These are phyloP conservation scores for Trichoderma lentiforme DNA, from an alignment of 2,329 filamentous ascomycete genomes.

Conservation along the genomic window DNA sequence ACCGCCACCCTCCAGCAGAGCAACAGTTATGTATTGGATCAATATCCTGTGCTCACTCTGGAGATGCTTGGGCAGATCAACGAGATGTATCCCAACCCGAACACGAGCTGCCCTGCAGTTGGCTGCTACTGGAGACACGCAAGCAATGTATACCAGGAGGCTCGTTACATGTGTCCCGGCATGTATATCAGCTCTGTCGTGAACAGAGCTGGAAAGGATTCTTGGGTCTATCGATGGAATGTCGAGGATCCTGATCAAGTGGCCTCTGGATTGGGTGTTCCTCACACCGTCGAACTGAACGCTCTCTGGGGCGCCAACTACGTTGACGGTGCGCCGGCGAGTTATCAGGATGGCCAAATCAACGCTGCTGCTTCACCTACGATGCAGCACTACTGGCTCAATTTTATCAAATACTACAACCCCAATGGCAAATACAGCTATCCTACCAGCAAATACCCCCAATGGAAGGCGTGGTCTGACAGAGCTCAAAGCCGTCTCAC, in stretches of 20 bases:
- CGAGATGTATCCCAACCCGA: constrained; percentile 35
- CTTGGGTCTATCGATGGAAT: constrained; percentile 69
- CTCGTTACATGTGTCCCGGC: constrained; percentile 36
- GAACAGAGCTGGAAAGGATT: constrained; percentile 34
- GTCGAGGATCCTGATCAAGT: constrained; percentile 58
- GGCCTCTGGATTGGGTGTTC: constrained; percentile 57
- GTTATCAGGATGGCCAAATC: constrained; percentile 48
- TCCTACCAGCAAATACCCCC: constrained; percentile 24
- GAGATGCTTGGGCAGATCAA: constrained; percentile 33
- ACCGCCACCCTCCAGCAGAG: constrained; percentile 33
- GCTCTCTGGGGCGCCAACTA: constrained; percentile 66
- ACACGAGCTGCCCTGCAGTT: constrained; percentile 30
- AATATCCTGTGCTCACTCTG: constrained; percentile 34
- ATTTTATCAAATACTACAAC: constrained; percentile 64
- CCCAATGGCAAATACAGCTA: constrained; percentile 49
- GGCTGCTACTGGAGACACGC: constrained; percentile 39
- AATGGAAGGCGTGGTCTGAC: constrained; percentile 38
- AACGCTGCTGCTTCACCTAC: constrained; percentile 59
- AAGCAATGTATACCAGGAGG: constrained; percentile 36
- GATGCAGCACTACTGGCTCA: constrained; percentile 70
- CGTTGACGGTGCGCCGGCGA: constrained; percentile 48
- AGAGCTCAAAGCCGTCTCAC: constrained; percentile 33
- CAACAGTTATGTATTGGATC: constrained; percentile 33
- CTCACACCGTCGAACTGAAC: constrained; percentile 63
- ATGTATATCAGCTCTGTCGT: constrained; percentile 32